phyloP scores from a whole-genome alignment of 1,284 basidiomycete species.

The Ustilago loliicola region DNA sequence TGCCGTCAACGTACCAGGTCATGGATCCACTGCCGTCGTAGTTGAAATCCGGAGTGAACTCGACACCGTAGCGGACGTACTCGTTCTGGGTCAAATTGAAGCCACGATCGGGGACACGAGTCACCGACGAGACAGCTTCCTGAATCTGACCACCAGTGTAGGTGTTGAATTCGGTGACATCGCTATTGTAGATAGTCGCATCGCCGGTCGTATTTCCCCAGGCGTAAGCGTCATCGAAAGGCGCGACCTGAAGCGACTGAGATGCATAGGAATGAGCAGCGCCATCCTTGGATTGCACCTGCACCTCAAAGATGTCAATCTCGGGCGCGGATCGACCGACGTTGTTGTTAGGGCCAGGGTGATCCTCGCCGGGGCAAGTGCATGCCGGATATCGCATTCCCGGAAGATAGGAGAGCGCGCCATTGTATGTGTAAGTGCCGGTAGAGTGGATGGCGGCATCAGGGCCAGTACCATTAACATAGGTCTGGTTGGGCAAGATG shows the following conservation, averaged over 20 bases:
- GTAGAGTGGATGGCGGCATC: conserved; percentile 39
- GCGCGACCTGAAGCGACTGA: conserved; percentile 69
- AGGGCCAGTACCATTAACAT: conserved; percentile 56
- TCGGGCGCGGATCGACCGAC: conserved; percentile 69
- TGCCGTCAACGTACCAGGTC: conserved; percentile 68
- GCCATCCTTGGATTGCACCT: conserved; percentile 73
- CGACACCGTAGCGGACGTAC: conserved; percentile 64
- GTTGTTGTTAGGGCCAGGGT: conserved; percentile 63
- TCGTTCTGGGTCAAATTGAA: conserved; percentile 50
- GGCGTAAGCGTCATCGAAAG: conserved; percentile 64
- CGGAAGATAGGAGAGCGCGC: conserved; percentile 54
- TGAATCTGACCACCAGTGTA: conserved; percentile 68
- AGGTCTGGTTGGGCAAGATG: conserved; percentile 64
- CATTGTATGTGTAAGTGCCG: conserved; percentile 60
- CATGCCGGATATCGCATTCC: conserved; percentile 67
- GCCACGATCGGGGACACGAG: conserved; percentile 57
- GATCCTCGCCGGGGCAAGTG: conserved; percentile 64
- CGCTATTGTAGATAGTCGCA: conserved; percentile 57
- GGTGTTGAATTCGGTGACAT: conserved; percentile 58
- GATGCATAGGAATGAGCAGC: conserved; percentile 58
- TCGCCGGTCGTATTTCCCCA: conserved; percentile 54
- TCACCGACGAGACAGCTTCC: conserved; percentile 68
- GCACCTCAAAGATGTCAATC: conserved; percentile 70
- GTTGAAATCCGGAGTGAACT: conserved; percentile 67
- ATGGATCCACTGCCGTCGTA: conserved; percentile 59